These are phyloP conservation scores for Apiospora hydei DNA, from an alignment of 2,329 filamentous ascomycete genomes.

Conservation along the genomic window DNA sequence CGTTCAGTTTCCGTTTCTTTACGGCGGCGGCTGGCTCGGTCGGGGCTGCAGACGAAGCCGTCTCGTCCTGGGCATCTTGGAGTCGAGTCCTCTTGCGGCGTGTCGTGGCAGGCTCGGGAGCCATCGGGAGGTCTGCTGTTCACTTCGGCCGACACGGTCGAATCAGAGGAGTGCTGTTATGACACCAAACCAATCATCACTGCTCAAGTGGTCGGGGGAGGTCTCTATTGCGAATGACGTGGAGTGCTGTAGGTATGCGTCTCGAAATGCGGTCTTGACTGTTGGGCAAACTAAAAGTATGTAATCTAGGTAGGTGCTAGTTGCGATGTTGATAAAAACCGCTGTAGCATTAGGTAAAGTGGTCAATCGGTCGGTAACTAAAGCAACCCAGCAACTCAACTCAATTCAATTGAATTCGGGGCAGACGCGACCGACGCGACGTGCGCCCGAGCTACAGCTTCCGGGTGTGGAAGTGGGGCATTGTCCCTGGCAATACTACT, in stretches of 20 bases:
- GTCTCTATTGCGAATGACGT: neutral
- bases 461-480: neutral
- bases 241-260: neutral
- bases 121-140: constrained; percentile 21
- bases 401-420: too few relatives aligned
- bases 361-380: neutral
- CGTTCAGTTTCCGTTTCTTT: constrained; percentile 26
- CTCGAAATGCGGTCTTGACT: neutral
- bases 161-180: neutral
- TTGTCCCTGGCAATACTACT: too few relatives aligned
- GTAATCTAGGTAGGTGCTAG: neutral
- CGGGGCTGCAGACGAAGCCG: neutral
- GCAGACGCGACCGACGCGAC: too few relatives aligned
- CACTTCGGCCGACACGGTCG: neutral
- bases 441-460: neutral
- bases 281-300: neutral
- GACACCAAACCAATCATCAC: neutral
- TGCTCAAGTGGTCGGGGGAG: neutral
- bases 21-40: neutral
- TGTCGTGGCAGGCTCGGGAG: constrained; percentile 19
- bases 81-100: constrained; percentile 26
- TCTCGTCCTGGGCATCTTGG: constrained; percentile 22
- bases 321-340: neutral
- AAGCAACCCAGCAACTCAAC: neutral
- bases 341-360: neutral